These are phyloP conservation scores for Sphenostylis stenocarpa DNA, from an alignment of 306 rosid species.

Conservation along the genomic window DNA sequence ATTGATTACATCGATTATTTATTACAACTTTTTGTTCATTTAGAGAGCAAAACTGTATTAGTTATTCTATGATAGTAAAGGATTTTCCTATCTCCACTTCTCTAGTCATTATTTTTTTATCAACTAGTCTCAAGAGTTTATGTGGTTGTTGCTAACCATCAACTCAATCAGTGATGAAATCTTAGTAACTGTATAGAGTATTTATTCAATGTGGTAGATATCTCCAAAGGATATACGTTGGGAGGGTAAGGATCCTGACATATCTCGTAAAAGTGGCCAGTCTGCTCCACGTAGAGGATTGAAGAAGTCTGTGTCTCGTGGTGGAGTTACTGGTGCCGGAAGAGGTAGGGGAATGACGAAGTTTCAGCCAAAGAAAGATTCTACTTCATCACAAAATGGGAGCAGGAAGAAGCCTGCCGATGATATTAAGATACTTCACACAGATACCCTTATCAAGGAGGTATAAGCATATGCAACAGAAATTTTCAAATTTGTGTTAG, in stretches of 20 bases:
- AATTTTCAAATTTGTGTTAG: not conserved
- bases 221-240: slow-evolving; percentile 77
- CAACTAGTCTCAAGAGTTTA: not conserved
- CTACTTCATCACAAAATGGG: slow-evolving; percentile 58
- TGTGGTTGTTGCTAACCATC: not conserved
- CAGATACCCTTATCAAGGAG: slow-evolving; percentile 82
- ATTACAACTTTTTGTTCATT: not conserved
- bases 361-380: slow-evolving; percentile 61
- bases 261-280: slow-evolving; percentile 52
- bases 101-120: not conserved
- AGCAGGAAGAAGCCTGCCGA: slow-evolving; percentile 59
- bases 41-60: not conserved
- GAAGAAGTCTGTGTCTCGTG: slow-evolving; percentile 61
- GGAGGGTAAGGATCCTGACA: slow-evolving; percentile 69
- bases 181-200: slow-evolving; percentile 2
- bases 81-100: not conserved
- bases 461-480: slow-evolving; percentile 40
- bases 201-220: slow-evolving; percentile 50
- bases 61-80: not conserved
- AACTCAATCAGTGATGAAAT: not conserved
- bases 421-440: slow-evolving; percentile 74
- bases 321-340: slow-evolving; percentile 62
- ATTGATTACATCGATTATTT: not conserved
- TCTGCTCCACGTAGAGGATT: slow-evolving; percentile 67
- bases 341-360: slow-evolving; percentile 78